These are phyloP conservation scores for Eucalyptus sideroxylon DNA, from an alignment of 345 rosid genomes.

Conservation along the genomic window DNA sequence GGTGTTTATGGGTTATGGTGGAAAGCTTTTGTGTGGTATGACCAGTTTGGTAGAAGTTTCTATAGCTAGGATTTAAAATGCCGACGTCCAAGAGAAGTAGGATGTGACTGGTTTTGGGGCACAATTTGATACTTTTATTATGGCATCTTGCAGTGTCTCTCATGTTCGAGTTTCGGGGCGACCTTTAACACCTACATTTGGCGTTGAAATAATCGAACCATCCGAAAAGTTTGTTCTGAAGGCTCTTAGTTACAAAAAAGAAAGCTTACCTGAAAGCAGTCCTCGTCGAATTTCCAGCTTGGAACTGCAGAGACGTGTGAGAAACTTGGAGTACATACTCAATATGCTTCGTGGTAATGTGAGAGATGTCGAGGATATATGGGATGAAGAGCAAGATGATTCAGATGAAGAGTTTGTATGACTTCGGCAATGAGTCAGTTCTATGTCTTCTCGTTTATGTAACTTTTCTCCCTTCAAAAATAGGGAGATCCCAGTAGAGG, in stretches of 20 bases:
- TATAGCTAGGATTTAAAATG: not conserved
- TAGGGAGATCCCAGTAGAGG: not conserved
- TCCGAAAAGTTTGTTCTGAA: slow-evolving; percentile 38
- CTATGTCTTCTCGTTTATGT: not conserved
- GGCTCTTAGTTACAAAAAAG: slow-evolving; percentile 10
- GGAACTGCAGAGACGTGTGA: slow-evolving; percentile 1
- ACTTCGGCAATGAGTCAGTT: not conserved
- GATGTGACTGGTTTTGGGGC: not conserved
- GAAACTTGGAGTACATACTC: slow-evolving; percentile 39
- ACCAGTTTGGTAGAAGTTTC: not conserved
- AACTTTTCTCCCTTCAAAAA: not conserved
- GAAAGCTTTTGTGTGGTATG: not conserved
- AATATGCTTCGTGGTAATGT: slow-evolving; percentile 30
- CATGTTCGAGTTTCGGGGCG: slow-evolving; percentile 62
- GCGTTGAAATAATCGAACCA: slow-evolving; percentile 25
- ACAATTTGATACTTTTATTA: not conserved
- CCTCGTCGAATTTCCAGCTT: not conserved
- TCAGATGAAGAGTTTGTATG: slow-evolving; percentile 21
- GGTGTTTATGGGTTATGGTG: not conserved
- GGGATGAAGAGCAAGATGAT: slow-evolving; percentile 33
- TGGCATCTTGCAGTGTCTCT: slow-evolving; percentile 44
- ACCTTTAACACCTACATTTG: slow-evolving; percentile 40
- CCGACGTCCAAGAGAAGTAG: not conserved
- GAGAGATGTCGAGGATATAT: not conserved
- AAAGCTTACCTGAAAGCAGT: not conserved